A percentile compares a stretch with the other conserved stretches of the same genome.
Evolutionary conservation across 1,284 basidiomycete genomes (phyloP).

Genomic region (Termitomyces sp.): DNA sequence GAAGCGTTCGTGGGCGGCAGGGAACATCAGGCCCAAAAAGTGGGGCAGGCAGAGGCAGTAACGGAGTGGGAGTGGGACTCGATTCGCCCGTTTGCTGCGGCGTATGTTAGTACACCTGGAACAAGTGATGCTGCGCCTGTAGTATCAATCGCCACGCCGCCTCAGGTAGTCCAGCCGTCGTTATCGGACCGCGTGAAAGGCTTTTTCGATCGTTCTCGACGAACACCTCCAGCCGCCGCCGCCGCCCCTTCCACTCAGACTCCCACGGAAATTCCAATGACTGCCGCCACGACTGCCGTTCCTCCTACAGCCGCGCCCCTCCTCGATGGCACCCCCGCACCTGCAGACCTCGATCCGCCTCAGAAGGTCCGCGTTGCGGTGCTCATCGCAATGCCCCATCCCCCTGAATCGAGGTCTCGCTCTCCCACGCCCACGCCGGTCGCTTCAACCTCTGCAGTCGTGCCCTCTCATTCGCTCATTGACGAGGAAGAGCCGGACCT

Average conservation of each 20-base stretch:
- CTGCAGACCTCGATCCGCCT: neutral
- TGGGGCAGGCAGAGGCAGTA: conserved; percentile 3
- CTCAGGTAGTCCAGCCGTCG: neutral
- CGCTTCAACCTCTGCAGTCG: conserved; percentile 13
- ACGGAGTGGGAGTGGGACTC: conserved; percentile 32
- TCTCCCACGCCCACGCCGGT: conserved; percentile 11
- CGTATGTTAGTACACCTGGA: conserved; percentile 12
- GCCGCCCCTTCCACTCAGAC: too few species aligned
- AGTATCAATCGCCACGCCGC: neutral
- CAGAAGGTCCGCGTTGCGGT: conserved; percentile 39
- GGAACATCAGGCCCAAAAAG: conserved; percentile 9
- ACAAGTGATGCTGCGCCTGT: neutral
- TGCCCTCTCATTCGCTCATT: neutral
- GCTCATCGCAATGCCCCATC: conserved; percentile 50
- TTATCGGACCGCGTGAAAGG: neutral
- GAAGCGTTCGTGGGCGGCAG: conserved; percentile 36
- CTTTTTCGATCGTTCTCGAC: neutral
- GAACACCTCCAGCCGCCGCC: neutral
- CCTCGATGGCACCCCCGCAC: neutral
- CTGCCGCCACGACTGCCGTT: conserved; percentile 8
- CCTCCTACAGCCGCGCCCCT: conserved; percentile 1
- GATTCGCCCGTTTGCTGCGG: conserved; percentile 37
- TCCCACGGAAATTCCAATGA: neutral
- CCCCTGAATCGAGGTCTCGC: conserved; percentile 19
- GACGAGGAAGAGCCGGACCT: conserved; percentile 36